Conservation (phyloP, 2,329 filamentous ascomycete species). For the Tolypocladium inflatum region DNA sequence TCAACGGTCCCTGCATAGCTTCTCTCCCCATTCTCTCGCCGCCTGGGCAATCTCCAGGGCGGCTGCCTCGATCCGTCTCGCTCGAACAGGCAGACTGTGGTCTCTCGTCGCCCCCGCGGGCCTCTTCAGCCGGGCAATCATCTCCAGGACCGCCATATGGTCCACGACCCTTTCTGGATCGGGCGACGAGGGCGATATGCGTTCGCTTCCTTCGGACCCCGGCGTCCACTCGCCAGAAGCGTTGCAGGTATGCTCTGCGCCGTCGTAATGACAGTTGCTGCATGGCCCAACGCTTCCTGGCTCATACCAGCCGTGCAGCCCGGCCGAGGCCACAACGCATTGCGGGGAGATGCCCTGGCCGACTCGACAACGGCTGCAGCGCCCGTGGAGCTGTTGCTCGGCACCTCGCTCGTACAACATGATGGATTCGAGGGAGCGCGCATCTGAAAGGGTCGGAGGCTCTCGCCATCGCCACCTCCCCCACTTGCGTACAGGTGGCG, state of each 20-base stretch:
- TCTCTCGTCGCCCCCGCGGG: constrained; percentile 8
- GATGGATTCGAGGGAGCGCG: constrained; percentile 11
- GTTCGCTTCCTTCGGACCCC: not conserved
- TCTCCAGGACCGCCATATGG: constrained; percentile 16
- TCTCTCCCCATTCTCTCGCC: constrained; percentile 15
- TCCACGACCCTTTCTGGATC: constrained; percentile 7
- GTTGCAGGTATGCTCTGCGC: constrained; percentile 4
- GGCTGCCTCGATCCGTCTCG: constrained; percentile 14
- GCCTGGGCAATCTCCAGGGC: constrained; percentile 15
- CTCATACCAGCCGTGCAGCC: not conserved
- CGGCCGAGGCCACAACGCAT: constrained; percentile 11
- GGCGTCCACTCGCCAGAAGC: not conserved
- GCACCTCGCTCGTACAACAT: constrained; percentile 15
- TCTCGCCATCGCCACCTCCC: constrained; percentile 12
- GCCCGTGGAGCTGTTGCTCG: constrained; percentile 6
- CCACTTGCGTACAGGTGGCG: constrained; percentile 8
- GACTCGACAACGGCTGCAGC: constrained; percentile 12
- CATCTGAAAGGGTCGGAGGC: constrained; percentile 5
- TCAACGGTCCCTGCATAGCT: constrained; percentile 3
- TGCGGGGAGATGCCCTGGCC: constrained; percentile 14
- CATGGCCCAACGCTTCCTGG: constrained; percentile 4
- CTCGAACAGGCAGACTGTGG: constrained; percentile 11
- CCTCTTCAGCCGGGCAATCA: constrained; percentile 14
- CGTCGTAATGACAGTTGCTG: constrained; percentile 16
- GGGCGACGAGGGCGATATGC: not conserved